These are phyloP conservation scores for Psilocybe azurescens DNA, from an alignment of 768 basidiomycete species.

Conservation along the genomic window DNA sequence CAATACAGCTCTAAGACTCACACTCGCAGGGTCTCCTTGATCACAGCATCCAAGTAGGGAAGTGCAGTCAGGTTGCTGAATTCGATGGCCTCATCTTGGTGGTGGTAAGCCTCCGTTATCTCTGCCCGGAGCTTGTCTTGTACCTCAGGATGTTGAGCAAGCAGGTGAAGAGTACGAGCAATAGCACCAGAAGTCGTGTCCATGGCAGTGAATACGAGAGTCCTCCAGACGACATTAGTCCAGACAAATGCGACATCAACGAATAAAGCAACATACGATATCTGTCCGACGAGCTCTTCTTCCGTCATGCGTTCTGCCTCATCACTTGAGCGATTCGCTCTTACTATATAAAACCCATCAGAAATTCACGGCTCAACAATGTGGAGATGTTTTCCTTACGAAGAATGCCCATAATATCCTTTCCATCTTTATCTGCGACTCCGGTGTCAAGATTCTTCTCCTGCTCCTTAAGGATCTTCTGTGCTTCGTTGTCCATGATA, in stretches of 20 bases:
- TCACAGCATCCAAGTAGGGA: not conserved
- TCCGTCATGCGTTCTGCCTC: constrained; percentile 8
- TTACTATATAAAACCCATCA: not conserved
- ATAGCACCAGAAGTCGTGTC: not conserved
- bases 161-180: not conserved
- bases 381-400: not conserved
- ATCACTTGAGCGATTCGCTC: constrained; percentile 1
- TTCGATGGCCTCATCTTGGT: not conserved
- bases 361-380: not conserved
- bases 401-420: constrained; percentile 12
- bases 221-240: not conserved
- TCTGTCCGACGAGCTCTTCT: constrained; percentile 6
- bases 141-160: not conserved
- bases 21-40: not conserved
- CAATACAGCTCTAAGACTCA: not conserved
- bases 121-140: not conserved
- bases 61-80: not conserved
- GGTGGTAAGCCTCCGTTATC: not conserved
- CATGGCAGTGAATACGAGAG: constrained; percentile 10
- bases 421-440: constrained; percentile 2
- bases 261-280: constrained; percentile 3
- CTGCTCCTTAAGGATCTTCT: constrained; percentile 3
- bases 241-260: not conserved
- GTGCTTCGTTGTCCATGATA: constrained; percentile 9
- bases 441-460: constrained; percentile 6